Conservation (phyloP, 2,329 filamentous ascomycete genomes). For the Claviceps sp. region DNA sequence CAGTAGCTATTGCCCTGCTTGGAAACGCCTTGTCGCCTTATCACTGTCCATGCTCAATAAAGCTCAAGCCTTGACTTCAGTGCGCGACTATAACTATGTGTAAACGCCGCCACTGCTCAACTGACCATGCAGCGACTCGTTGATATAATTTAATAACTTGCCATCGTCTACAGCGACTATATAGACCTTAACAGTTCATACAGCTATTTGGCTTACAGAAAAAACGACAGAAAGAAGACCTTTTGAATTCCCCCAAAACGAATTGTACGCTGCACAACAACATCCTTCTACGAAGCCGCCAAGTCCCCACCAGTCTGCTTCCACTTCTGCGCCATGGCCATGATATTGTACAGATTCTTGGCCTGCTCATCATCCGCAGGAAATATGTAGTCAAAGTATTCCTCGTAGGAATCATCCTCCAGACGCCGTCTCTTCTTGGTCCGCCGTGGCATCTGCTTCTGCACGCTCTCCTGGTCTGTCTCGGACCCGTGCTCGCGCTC, state of each 20-base stretch:
- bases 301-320: constrained; percentile 43
- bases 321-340: constrained; percentile 81
- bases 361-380: constrained; percentile 84
- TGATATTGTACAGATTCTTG: constrained; percentile 67
- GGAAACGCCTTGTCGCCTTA: too few relatives aligned
- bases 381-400: constrained; percentile 96
- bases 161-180: too few relatives aligned
- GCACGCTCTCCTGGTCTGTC: constrained; percentile 67
- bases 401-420: constrained; percentile 84
- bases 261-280: neutral
- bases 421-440: constrained; percentile 86
- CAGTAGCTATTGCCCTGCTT: too few relatives aligned
- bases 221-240: too few relatives aligned
- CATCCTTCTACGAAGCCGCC: constrained; percentile 12
- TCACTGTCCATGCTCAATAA: too few relatives aligned
- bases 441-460: constrained; percentile 85
- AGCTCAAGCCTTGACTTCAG: too few relatives aligned
- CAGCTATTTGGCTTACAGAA: too few relatives aligned
- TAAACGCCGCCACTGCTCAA: too few relatives aligned
- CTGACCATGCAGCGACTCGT: too few relatives aligned
- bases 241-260: neutral
- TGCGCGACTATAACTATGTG: too few relatives aligned
- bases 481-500: constrained; percentile 69
- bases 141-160: too few relatives aligned
- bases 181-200: too few relatives aligned